These are phyloP conservation scores for Moringa oleifera DNA, from an alignment of 345 rosid species.

Conservation along the genomic window DNA sequence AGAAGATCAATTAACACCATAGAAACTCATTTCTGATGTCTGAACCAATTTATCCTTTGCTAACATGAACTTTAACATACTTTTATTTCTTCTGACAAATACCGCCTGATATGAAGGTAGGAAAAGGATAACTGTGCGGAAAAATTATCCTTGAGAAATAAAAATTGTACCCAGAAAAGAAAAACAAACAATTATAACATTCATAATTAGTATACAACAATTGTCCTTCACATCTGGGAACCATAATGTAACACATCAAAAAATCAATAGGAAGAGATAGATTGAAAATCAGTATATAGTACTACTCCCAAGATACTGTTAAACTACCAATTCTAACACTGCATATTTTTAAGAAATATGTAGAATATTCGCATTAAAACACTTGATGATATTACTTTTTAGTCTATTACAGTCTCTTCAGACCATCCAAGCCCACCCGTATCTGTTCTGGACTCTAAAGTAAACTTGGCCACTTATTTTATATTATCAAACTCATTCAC, in stretches of 20 bases:
- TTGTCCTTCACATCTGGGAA: too few relatives aligned
- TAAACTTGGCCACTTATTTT: too few relatives aligned
- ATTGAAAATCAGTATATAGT: neutral
- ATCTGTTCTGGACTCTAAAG: too few relatives aligned
- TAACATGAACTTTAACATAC: neutral
- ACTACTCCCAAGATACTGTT: neutral
- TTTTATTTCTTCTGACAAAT: too few relatives aligned
- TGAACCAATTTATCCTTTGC: neutral
- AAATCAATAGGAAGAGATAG: neutral
- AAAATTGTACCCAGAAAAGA: too few relatives aligned
- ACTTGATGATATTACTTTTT: neutral
- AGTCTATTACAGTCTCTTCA: too few relatives aligned
- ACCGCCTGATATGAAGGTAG: neutral
- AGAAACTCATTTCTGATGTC: neutral
- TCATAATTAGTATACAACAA: too few relatives aligned
- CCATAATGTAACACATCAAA: neutral
- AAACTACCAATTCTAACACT: slow-evolving; percentile 6
- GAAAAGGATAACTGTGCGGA: neutral
- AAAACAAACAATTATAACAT: too few relatives aligned
- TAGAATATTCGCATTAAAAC: neutral
- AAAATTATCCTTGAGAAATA: too few relatives aligned
- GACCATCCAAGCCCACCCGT: too few relatives aligned
- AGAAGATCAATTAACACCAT: too few relatives aligned
- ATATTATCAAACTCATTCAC: neutral
- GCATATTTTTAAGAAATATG: slow-evolving; percentile 4